Conservation (phyloP, 495 filamentous ascomycete species). For the Xylaria cubensis region DNA sequence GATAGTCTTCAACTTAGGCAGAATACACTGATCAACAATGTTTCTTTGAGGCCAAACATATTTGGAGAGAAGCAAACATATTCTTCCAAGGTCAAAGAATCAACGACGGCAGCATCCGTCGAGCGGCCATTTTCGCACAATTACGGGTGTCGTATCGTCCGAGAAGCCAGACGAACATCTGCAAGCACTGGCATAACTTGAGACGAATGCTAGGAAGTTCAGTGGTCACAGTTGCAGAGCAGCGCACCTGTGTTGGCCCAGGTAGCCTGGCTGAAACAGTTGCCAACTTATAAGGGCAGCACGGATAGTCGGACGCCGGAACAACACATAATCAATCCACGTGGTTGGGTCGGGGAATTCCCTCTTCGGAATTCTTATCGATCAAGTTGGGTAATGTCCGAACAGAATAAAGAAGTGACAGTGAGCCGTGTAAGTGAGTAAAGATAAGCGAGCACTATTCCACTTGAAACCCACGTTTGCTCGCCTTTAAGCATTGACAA, state of each 20-base stretch:
- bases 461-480: neutral
- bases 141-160: neutral
- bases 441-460: conserved; percentile 14
- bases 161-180: neutral
- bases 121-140: neutral
- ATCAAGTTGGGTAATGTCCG: neutral
- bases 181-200: conserved; percentile 22
- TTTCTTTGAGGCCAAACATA: conserved; percentile 14
- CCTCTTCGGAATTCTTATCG: neutral
- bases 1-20: conserved; percentile 10
- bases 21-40: conserved; percentile 15
- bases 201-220: conserved; percentile 9
- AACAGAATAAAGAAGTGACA: neutral
- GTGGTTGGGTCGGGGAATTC: neutral
- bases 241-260: neutral
- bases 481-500: conserved; percentile 2
- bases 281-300: conserved; percentile 11
- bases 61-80: neutral
- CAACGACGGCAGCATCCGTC: neutral
- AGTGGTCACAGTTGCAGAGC: conserved; percentile 15
- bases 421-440: neutral
- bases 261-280: conserved; percentile 9
- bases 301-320: conserved; percentile 6
- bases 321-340: conserved; percentile 3
- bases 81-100: too few species aligned